Conservation (phyloP, 805 yeast species). For the Spathaspora girioi region DNA sequence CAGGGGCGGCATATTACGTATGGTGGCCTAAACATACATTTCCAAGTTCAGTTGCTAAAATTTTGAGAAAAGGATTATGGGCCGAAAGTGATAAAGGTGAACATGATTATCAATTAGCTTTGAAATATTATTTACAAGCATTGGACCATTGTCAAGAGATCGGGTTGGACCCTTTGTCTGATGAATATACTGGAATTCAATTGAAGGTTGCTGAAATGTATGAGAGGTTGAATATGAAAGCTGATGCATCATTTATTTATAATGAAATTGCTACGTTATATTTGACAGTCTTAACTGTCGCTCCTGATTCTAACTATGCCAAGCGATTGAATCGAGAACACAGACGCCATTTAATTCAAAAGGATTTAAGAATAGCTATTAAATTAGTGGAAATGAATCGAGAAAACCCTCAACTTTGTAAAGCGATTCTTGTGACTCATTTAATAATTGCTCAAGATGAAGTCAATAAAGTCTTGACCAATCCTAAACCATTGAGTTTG, state of each 20-base stretch:
- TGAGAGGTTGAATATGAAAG: slow-evolving; percentile 58
- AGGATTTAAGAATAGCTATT: slow-evolving; percentile 65
- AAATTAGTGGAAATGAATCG: slow-evolving; percentile 60
- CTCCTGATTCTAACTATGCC: slow-evolving; percentile 23
- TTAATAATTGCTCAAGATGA: slow-evolving; percentile 64
- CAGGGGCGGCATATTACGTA: slow-evolving; percentile 33
- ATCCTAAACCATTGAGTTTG: slow-evolving; percentile 1
- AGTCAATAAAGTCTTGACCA: slow-evolving; percentile 24
- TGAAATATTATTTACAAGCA: slow-evolving; percentile 72
- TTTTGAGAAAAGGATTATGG: slow-evolving; percentile 73
- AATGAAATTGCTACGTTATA: slow-evolving; percentile 61
- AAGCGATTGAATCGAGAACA: slow-evolving; percentile 19
- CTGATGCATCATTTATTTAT: slow-evolving; percentile 66
- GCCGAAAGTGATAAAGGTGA: slow-evolving; percentile 73
- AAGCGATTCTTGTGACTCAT: slow-evolving; percentile 60
- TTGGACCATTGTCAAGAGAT: slow-evolving; percentile 56
- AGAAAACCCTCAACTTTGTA: slow-evolving; percentile 45
- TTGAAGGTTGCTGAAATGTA: slow-evolving; percentile 85
- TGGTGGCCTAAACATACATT: slow-evolving; percentile 70
- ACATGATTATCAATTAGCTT: slow-evolving; percentile 62
- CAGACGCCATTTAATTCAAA: slow-evolving; percentile 61
- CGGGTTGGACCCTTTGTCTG: slow-evolving; percentile 55
- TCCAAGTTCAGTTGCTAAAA: slow-evolving; percentile 66
- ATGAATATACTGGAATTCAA: slow-evolving; percentile 88
- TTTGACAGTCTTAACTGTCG: slow-evolving; percentile 46